Base-by-base conservation (phyloP, 495 filamentous ascomycete genomes). In the Xylaria curta region DNA sequence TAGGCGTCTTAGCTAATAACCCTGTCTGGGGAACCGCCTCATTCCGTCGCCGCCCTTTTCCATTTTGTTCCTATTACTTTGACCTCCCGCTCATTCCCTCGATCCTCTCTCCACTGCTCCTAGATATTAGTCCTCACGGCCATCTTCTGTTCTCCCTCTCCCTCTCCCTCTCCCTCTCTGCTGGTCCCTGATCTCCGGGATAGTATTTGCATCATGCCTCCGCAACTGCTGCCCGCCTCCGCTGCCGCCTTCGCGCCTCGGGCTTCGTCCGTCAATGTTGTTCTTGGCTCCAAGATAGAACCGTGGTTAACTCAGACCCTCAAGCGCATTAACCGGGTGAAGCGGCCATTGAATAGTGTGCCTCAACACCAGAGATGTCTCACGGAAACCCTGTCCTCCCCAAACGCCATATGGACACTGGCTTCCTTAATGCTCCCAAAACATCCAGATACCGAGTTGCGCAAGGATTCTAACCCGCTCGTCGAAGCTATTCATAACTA, bases 331-430 rank as follows among this genome's bases (percentile, higher is more conserved):
- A 98, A 98, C 87, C 90, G 93, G 72, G 89, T 98, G 82, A 99
- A 99, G 89, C 92, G 97, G 76, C 96, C 96, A 75, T 85, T 99
- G 79, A 99, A 99, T 87, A 98, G 94, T 81, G 94, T 97, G 44
- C 92, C 93, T 36, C 96, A 99, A 82, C 96, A 99, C 85, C 93
- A 93, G 72, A 90, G 93, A 89, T 98, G 96, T 84, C 87, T 99
- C 76, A 98, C 96, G 54, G 96, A 98, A 86, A 97, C 94, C 0
- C 87, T 99, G 36, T 97, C 96, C 60, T 94, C 94, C 71, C 81
- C 89, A 51, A 94, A 93, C 74, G 96, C 96, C 72, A 97, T 98
- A 81, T 99, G 96, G 96, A 97, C 92, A 66, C 86, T 99, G 66
- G 92, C 92, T 65, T 98, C 96, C 24, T 85, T 99, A 80, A 97